Evolutionary conservation across 495 filamentous ascomycete species (phyloP).

Genomic region (Podospora comata): DNA sequence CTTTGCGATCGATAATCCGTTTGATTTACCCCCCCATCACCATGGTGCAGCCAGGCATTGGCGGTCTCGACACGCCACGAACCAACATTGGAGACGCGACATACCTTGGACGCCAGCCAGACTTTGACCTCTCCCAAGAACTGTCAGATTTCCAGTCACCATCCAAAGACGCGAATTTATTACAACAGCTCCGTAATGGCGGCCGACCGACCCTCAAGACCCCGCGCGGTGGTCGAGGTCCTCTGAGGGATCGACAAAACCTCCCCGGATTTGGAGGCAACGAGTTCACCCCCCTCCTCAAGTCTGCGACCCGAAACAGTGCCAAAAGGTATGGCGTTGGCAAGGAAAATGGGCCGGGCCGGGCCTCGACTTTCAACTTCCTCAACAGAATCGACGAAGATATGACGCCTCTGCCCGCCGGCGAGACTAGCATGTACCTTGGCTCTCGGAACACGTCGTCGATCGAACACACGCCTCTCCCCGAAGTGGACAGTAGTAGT

Average conservation of each 20-base stretch:
- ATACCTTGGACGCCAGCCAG: constrained; percentile 64
- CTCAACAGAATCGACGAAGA: constrained; percentile 60
- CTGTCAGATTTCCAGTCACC: constrained; percentile 78
- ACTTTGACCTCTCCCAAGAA: constrained; percentile 76
- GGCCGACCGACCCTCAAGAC: constrained; percentile 62
- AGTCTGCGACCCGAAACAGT: constrained; percentile 81
- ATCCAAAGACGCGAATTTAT: constrained; percentile 68
- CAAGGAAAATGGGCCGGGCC: constrained; percentile 45
- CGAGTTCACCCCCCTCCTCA: constrained; percentile 92
- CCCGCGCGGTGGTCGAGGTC: constrained; percentile 58
- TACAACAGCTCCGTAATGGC: constrained; percentile 64
- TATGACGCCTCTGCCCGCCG: constrained; percentile 57
- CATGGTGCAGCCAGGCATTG: constrained; percentile 47
- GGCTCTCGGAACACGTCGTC: constrained; percentile 54
- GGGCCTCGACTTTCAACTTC: constrained; percentile 63
- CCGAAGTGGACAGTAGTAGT: constrained; percentile 70
- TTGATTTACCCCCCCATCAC: constrained; percentile 16
- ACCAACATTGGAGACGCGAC: constrained; percentile 78
- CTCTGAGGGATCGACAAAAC: constrained; percentile 67
- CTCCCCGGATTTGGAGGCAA: constrained; percentile 59
- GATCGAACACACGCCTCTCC: constrained; percentile 54
- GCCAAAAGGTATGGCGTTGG: constrained; percentile 54
- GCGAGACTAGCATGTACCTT: constrained; percentile 67
- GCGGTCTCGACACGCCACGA: constrained; percentile 73
- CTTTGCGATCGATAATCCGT: not conserved